Evolutionary conservation across 2,329 filamentous ascomycete species (phyloP).

Genomic region (Pyricularia sp.): DNA sequence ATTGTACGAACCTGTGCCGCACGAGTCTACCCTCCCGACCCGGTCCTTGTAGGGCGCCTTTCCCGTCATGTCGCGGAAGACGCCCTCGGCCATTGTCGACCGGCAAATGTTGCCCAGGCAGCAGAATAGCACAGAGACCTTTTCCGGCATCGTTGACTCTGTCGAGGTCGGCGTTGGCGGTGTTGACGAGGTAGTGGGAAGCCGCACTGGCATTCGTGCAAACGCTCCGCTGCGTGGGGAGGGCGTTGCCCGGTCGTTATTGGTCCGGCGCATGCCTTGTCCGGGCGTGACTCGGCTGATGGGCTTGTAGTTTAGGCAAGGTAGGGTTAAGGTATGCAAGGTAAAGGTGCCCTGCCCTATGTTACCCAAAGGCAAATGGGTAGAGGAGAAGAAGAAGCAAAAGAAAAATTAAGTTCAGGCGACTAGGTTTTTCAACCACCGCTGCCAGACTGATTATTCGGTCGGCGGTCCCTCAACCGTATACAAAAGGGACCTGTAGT

Average conservation of each 20-base stretch:
- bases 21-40: constrained; percentile 70
- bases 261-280: neutral
- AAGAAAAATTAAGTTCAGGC: neutral
- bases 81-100: constrained; percentile 92
- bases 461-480: neutral
- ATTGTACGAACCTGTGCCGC: constrained; percentile 63
- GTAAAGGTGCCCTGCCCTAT: neutral
- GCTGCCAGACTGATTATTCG: neutral
- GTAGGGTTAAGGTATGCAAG: neutral
- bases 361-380: too few species aligned
- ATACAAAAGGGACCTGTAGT: neutral
- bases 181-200: constrained; percentile 1
- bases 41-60: constrained; percentile 48
- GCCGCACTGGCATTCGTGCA: neutral
- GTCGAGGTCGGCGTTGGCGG: neutral
- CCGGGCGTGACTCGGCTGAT: neutral
- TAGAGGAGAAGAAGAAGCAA: neutral
- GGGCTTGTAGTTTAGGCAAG: neutral
- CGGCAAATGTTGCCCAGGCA: constrained; percentile 94
- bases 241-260: neutral
- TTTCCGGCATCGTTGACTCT: constrained; percentile 15
- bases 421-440: neutral
- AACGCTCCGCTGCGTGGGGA: neutral
- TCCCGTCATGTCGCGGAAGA: constrained; percentile 66
- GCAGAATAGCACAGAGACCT: constrained; percentile 75